phyloP scores from a whole-genome alignment of 768 basidiomycete species.

The Podaxis sp. region DNA sequence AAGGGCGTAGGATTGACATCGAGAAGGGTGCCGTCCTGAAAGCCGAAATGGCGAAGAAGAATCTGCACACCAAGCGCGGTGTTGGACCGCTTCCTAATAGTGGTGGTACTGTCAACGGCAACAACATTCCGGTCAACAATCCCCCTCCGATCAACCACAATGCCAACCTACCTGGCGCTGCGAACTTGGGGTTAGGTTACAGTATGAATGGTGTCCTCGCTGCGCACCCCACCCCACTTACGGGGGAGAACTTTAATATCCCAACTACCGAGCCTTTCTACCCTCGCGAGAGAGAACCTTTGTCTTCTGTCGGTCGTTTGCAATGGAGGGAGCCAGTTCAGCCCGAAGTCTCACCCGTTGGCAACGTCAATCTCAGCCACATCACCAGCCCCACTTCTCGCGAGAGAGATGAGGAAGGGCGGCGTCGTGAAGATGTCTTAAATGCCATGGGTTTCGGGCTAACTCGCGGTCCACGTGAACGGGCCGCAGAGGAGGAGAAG shows the following conservation, averaged over 20 bases:
- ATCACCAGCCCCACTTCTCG: constrained; percentile 14
- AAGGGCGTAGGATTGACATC: constrained; percentile 87
- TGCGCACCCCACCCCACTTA: not conserved
- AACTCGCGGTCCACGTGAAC: constrained; percentile 58
- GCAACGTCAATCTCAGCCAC: constrained; percentile 10
- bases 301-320: constrained; percentile 17
- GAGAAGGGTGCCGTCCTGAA: constrained; percentile 93
- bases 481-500: constrained; percentile 63
- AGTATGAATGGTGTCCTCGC: constrained; percentile 2
- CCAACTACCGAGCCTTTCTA: constrained; percentile 12
- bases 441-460: constrained; percentile 40
- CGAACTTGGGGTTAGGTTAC: not conserved
- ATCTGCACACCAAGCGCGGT: constrained; percentile 91
- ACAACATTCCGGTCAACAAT: constrained; percentile 18
- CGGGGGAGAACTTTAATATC: constrained; percentile 9
- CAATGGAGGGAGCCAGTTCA: constrained; percentile 19
- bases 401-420: constrained; percentile 45
- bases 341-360: constrained; percentile 15
- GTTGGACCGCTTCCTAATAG: constrained; percentile 60
- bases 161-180: constrained; percentile 4
- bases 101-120: constrained; percentile 28
- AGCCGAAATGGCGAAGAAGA: constrained; percentile 99
- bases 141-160: constrained; percentile 21
- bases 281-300: constrained; percentile 17
- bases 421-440: constrained; percentile 37